Evolutionary conservation across 2,329 filamentous ascomycete species (phyloP), one percentile per base, ranked within the genome.

Genomic region (Cladosporium sp.): DNA sequence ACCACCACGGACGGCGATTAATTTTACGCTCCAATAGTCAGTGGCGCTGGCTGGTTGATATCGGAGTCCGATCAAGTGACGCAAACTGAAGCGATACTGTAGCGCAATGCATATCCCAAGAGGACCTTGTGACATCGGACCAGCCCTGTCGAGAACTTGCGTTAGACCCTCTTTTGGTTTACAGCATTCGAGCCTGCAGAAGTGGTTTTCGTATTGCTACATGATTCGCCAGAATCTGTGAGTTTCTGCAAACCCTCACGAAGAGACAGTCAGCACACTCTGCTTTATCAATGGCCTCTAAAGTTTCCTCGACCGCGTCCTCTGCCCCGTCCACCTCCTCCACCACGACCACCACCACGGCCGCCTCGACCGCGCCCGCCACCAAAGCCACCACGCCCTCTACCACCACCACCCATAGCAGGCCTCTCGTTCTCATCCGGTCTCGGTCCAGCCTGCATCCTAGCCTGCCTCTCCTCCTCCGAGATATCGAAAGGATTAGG

Each of bases 401-500:
- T 67, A 16, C 67, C 39, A 8, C 67, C 39, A 8, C 68, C 69
- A 25, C 70, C 72, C 16, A 71, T 71, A 18, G 70, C 60, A 36
- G 70, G 71, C 3, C 69, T 32, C 25, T 73, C 68, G 5, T 70
- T 67, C 21, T 54, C 48, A n/a, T 73, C 72, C 2, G 80, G 79
- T 23, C 83, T 79, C 14, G 89, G 89, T 0, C 88, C 89, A 25
- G 76, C 80, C n/a, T 75, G 79, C 76, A 84, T 85, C 66, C 89
- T 83, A 66, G 82, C 81, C 16, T 80, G 79, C 59, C 88, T 85
- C 76, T 96, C 91, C 72, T 92, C 88, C 2, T 89, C 85, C n/a
- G 80, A 87, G 1, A 90, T 86, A 71, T 90, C 84, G 82, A 89
- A 96, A 11, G 88, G 83, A 75, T 98, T 96, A 6, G 86, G 80